phyloP scores from a whole-genome alignment of 2,329 filamentous ascomycete genomes.

The Orbilia brochopaga region DNA sequence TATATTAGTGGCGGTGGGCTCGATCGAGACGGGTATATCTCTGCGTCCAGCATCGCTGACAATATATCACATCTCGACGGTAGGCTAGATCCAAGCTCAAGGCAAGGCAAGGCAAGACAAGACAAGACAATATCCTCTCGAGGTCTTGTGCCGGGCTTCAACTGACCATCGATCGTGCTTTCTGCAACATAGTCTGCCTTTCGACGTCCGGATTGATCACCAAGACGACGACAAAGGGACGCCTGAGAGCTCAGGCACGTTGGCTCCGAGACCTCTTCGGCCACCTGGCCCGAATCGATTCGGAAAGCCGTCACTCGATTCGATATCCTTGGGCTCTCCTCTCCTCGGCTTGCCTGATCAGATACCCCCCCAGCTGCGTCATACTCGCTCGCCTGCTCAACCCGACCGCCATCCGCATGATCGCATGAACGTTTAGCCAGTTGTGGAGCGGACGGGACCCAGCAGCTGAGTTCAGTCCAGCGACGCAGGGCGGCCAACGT shows the following conservation, averaged over 20 bases:
- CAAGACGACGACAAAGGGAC: slow-evolving; percentile 4
- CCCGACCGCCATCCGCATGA: slow-evolving; percentile 27
- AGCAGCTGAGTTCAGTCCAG: slow-evolving; percentile 14
- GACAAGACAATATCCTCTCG: not conserved
- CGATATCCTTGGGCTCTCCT: not conserved
- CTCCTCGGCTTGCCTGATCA: slow-evolving; percentile 1
- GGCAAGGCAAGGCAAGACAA: too few species aligned
- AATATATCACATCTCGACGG: not conserved
- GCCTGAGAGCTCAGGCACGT: not conserved
- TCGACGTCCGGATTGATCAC: slow-evolving; percentile 3
- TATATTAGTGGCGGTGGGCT: not conserved
- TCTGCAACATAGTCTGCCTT: slow-evolving; percentile 20
- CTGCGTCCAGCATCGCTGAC: slow-evolving; percentile 2
- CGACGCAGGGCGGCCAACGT: slow-evolving; percentile 10
- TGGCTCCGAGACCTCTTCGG: slow-evolving; percentile 4
- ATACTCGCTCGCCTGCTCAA: slow-evolving; percentile 24
- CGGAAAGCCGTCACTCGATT: not conserved
- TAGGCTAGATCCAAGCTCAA: not conserved
- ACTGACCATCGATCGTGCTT: not conserved
- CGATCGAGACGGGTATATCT: not conserved
- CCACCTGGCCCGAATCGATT: not conserved
- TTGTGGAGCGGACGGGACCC: slow-evolving; percentile 19
- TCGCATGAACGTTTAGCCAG: slow-evolving; percentile 40
- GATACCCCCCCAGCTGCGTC: slow-evolving; percentile 24
- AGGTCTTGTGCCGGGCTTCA: not conserved